Conservation (phyloP, 1,284 basidiomycete species). For the Austroboletus novae-zelandiae region DNA sequence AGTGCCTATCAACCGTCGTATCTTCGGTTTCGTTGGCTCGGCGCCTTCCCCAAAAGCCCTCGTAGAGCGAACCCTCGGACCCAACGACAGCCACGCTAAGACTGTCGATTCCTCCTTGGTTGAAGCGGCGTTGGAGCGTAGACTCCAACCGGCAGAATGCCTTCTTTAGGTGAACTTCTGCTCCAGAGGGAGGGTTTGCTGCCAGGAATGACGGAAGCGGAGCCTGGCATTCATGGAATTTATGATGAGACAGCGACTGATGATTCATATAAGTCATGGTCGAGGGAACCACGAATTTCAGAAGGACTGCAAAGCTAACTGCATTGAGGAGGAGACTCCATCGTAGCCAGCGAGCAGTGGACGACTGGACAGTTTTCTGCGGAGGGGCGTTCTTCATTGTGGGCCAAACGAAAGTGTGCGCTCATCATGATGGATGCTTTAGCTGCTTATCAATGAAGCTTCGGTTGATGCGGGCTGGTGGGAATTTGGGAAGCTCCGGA, state of each 20-base stretch:
- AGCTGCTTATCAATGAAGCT: too few relatives aligned
- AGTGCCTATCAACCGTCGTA: conserved; percentile 35
- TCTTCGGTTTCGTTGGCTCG: conserved; percentile 43
- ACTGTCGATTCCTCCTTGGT: conserved; percentile 21
- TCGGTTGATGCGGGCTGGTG: too few relatives aligned
- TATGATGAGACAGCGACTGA: too few relatives aligned
- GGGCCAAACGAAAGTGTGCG: background rate
- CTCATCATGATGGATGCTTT: too few relatives aligned
- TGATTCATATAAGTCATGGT: too few relatives aligned
- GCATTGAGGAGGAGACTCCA: conserved; percentile 21
- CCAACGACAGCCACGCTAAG: conserved; percentile 29
- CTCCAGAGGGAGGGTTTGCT: conserved; percentile 11
- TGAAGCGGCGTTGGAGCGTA: conserved; percentile 12
- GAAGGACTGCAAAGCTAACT: conserved; percentile 9
- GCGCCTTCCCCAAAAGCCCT: conserved; percentile 26
- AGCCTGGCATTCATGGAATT: conserved; percentile 10
- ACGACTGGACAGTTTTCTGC: background rate
- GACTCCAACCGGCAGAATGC: conserved; percentile 10
- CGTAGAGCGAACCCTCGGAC: conserved; percentile 27
- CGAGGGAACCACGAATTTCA: conserved; percentile 5
- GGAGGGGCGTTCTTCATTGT: background rate
- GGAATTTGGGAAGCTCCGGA: too few relatives aligned
- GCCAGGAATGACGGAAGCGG: conserved; percentile 21
- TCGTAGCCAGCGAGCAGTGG: conserved; percentile 12
- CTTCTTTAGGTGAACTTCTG: conserved; percentile 11